Conservation (phyloP, 1,284 basidiomycete species). For the Naganishia sp. region DNA sequence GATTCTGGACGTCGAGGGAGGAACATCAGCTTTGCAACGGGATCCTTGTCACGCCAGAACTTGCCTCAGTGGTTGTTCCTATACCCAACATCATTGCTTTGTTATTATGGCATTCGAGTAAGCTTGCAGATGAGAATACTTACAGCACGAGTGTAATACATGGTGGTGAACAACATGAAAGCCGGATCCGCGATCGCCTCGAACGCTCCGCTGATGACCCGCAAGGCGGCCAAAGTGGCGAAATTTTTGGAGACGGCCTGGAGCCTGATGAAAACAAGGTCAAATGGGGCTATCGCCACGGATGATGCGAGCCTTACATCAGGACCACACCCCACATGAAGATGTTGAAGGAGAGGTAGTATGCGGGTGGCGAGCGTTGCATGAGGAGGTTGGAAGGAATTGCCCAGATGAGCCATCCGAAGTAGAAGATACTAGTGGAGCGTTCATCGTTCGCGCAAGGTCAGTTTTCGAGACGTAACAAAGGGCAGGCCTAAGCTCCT, state of each 20-base stretch:
- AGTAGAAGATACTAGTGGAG: constrained; percentile 54
- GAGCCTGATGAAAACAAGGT: constrained; percentile 44
- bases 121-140: constrained; percentile 40
- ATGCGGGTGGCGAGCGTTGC: constrained; percentile 56
- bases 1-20: neutral
- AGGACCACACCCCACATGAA: constrained; percentile 56
- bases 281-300: neutral
- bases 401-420: constrained; percentile 58
- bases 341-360: constrained; percentile 57
- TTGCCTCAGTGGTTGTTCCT: constrained; percentile 9
- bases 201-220: constrained; percentile 55
- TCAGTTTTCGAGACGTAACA: neutral
- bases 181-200: constrained; percentile 56
- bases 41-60: neutral
- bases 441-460: neutral
- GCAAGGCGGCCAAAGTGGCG: constrained; percentile 53
- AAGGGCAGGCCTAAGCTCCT: constrained; percentile 2
- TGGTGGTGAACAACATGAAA: constrained; percentile 48
- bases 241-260: constrained; percentile 57
- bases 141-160: constrained; percentile 51
- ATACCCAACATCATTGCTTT: neutral
- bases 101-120: neutral
- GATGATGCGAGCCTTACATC: constrained; percentile 35
- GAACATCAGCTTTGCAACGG: neutral
- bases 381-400: constrained; percentile 58